phyloP scores from a whole-genome alignment of 2,329 filamentous ascomycete genomes.

The Fusarium sp. region DNA sequence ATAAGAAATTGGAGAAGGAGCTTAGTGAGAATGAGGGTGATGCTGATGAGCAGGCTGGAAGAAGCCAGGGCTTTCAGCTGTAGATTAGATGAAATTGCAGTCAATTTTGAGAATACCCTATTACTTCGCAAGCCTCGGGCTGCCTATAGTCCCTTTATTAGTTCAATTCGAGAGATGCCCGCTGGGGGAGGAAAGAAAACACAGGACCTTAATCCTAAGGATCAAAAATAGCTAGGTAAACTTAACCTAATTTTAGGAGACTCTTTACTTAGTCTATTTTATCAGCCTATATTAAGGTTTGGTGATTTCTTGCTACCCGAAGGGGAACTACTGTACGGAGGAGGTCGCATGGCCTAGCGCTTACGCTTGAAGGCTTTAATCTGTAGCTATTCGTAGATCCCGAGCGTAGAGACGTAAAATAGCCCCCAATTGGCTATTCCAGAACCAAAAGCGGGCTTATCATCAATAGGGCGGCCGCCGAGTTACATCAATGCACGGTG shows the following conservation, averaged over 20 bases:
- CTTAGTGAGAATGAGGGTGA: neutral
- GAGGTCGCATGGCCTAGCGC: neutral
- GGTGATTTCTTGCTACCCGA: too few species aligned
- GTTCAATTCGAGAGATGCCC: too few species aligned
- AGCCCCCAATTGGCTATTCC: neutral
- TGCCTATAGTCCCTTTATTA: too few species aligned
- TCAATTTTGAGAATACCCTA: neutral
- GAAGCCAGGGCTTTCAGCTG: neutral
- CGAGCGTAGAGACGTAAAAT: neutral
- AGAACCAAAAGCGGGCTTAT: neutral
- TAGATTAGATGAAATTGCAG: neutral
- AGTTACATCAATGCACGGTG: neutral
- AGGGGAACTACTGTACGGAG: too few species aligned
- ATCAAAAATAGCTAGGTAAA: too few species aligned
- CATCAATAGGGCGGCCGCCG: neutral
- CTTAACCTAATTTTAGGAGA: too few species aligned
- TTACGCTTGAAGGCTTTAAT: neutral
- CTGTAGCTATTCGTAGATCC: neutral
- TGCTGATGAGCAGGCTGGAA: neutral
- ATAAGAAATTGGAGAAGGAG: constrained; percentile 15
- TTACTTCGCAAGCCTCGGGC: too few species aligned
- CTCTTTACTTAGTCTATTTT: too few species aligned
- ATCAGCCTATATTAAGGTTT: too few species aligned
- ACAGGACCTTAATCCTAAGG: too few species aligned
- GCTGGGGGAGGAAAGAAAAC: too few species aligned